Percentiles rank a stretch among this genome's conserved stretches.
These are phyloP conservation scores for Barbatosphaeria neglecta DNA, from an alignment of 495 filamentous ascomycete genomes.

Conservation along the genomic window DNA sequence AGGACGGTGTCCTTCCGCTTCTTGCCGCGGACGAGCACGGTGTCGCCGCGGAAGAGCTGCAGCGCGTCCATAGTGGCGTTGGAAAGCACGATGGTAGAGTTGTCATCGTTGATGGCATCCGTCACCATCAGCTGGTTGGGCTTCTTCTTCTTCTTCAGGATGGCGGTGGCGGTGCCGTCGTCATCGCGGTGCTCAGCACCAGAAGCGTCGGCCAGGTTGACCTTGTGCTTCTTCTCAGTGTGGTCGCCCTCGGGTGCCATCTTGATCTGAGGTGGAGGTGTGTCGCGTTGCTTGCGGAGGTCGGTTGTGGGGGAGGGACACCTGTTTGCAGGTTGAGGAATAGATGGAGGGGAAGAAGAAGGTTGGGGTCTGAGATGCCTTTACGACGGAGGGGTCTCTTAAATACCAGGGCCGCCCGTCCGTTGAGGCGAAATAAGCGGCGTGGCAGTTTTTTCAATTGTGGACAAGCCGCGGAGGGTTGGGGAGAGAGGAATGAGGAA, in stretches of 20 bases:
- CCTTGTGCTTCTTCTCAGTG: slow-evolving; percentile 66
- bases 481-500: background rate
- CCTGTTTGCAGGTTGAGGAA: background rate
- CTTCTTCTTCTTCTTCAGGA: slow-evolving; percentile 99
- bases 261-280: slow-evolving; percentile 15
- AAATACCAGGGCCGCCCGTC: background rate
- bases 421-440: background rate
- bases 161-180: slow-evolving; percentile 91
- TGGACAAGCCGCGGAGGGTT: background rate
- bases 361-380: background rate
- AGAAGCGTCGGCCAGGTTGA: slow-evolving; percentile 81
- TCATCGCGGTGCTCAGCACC: slow-evolving; percentile 78
- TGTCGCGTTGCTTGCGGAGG: slow-evolving; percentile 4
- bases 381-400: background rate
- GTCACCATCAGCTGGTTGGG: slow-evolving; percentile 98
- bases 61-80: slow-evolving; percentile 99
- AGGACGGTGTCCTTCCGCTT: slow-evolving; percentile 98
- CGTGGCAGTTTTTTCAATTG: background rate
- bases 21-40: slow-evolving; percentile 95
- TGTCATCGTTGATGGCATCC: slow-evolving; percentile 97
- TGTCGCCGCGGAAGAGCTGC: slow-evolving; percentile 96
- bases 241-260: slow-evolving; percentile 23
- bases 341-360: background rate
- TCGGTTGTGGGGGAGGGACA: slow-evolving; percentile 6
- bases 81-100: slow-evolving; percentile 95